These are phyloP conservation scores for Lablab purpureus DNA, from an alignment of 306 rosid genomes.

Conservation along the genomic window DNA sequence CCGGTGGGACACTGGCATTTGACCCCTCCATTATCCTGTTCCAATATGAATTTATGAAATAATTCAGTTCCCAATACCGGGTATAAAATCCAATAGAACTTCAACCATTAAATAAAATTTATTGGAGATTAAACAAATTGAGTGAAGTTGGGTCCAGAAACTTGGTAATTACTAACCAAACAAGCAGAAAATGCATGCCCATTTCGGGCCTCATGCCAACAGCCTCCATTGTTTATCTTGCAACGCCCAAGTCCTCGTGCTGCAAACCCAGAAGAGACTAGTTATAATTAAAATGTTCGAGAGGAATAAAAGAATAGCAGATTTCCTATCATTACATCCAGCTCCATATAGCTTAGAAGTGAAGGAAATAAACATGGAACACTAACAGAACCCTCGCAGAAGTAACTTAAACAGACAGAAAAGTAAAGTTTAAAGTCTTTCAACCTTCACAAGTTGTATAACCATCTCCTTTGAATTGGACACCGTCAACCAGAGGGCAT, in stretches of 20 bases:
- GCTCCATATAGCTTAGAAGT: conserved; percentile 21
- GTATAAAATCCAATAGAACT: conserved; percentile 25
- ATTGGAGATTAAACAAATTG: conserved; percentile 2
- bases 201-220: conserved; percentile 82
- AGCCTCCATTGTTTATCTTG: conserved; percentile 91
- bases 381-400: conserved; percentile 2
- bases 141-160: conserved; percentile 17
- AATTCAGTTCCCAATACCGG: conserved; percentile 29
- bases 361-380: conserved; percentile 33
- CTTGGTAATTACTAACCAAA: conserved; percentile 56
- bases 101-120: neutral
- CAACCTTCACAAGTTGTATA: conserved; percentile 81
- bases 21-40: conserved; percentile 76
- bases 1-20: conserved; percentile 87
- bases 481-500: conserved; percentile 92
- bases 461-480: conserved; percentile 95
- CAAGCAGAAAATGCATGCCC: conserved; percentile 90
- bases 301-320: conserved; percentile 9
- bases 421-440: conserved; percentile 20
- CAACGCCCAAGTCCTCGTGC: conserved; percentile 92
- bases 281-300: conserved; percentile 17
- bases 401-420: conserved; percentile 23
- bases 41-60: conserved; percentile 26
- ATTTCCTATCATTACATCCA: conserved; percentile 7
- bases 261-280: conserved; percentile 56